Conservation (phyloP, 257 asterid genomes). For the Jacaranda mimosifolia region DNA sequence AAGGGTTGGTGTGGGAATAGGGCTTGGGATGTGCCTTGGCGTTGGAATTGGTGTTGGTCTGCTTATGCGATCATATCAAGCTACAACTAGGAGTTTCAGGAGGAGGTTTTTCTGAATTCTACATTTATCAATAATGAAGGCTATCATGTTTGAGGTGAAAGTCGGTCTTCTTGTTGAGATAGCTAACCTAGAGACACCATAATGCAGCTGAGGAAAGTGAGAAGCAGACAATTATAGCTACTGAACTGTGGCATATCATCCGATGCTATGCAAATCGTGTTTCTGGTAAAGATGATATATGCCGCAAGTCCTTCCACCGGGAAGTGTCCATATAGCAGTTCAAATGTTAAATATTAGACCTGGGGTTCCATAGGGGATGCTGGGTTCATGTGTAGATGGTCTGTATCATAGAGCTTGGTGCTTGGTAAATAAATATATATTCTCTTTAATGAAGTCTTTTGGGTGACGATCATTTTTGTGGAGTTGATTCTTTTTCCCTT, state of each 20-base stretch:
- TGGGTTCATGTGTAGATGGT: conserved; percentile 39
- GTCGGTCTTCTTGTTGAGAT: neutral
- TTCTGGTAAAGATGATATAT: conserved; percentile 24
- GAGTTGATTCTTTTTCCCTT: conserved; percentile 19
- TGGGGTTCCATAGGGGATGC: conserved; percentile 32
- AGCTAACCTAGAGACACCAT: too few relatives aligned
- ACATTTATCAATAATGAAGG: neutral
- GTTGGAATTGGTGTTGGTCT: conserved; percentile 69
- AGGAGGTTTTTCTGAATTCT: conserved; percentile 59
- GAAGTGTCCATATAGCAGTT: conserved; percentile 19
- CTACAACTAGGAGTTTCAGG: conserved; percentile 61
- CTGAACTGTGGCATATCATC: neutral
- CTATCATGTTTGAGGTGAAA: conserved; percentile 29
- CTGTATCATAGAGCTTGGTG: conserved; percentile 43
- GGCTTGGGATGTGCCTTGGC: conserved; percentile 74
- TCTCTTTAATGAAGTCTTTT: conserved; percentile 26
- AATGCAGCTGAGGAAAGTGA: conserved; percentile 3
- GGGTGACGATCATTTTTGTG: conserved; percentile 36
- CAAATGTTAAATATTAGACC: conserved; percentile 25
- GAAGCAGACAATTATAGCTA: conserved; percentile 28
- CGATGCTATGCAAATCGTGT: conserved; percentile 15
- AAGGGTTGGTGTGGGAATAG: conserved; percentile 73
- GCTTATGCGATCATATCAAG: conserved; percentile 68
- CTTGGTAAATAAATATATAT: conserved; percentile 36
- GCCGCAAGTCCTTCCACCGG: conserved; percentile 30